Conservation (phyloP, 2,329 filamentous ascomycete species). For the Penicillium sp. region DNA sequence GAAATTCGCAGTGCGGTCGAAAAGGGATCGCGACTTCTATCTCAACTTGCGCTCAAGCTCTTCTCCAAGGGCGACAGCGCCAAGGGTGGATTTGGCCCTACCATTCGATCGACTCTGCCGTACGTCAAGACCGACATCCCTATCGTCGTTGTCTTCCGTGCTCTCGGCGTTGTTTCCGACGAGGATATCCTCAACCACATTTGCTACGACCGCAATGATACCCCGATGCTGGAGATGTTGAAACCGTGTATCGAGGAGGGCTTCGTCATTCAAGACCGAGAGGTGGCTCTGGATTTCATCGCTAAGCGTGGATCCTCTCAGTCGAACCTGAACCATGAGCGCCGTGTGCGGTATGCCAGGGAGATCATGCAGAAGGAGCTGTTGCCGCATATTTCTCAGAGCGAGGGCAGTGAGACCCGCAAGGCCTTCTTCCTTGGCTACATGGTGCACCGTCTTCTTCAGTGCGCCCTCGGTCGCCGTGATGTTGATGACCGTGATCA, state of each 20-base stretch:
- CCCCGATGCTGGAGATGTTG: conserved; percentile 94
- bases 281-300: conserved; percentile 92
- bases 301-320: conserved; percentile 81
- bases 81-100: conserved; percentile 79
- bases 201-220: conserved; percentile 92
- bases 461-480: conserved; percentile 86
- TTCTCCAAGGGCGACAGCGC: conserved; percentile 78
- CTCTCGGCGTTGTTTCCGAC: conserved; percentile 91
- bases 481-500: conserved; percentile 98
- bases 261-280: conserved; percentile 91
- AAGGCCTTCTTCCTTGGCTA: conserved; percentile 99
- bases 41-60: conserved; percentile 85
- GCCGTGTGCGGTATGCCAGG: conserved; percentile 86
- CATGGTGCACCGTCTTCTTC: conserved; percentile 94
- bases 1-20: conserved; percentile 96
- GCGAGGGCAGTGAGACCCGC: conserved; percentile 87
- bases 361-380: conserved; percentile 98
- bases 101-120: conserved; percentile 84
- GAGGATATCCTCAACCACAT: conserved; percentile 98
- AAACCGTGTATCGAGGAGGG: conserved; percentile 97
- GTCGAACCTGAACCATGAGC: conserved; percentile 70
- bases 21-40: conserved; percentile 92
- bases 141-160: conserved; percentile 92
- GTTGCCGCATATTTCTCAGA: conserved; percentile 92
- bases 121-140: conserved; percentile 94